phyloP scores from a whole-genome alignment of 768 basidiomycete genomes.

The Mycena galericulata region DNA sequence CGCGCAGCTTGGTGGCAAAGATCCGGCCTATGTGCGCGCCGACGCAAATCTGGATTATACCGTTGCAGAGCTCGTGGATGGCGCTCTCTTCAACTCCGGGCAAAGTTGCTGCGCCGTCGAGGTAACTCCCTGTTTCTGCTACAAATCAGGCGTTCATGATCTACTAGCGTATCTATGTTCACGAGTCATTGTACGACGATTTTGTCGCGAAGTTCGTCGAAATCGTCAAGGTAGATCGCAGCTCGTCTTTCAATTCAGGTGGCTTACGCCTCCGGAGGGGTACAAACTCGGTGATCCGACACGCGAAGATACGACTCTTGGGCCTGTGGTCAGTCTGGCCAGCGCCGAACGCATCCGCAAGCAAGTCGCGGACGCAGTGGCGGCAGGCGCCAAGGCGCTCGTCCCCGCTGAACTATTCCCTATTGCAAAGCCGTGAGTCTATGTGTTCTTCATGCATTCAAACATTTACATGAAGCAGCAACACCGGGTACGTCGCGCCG shows the following conservation, averaged over 20 bases:
- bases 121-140: conserved; percentile 53
- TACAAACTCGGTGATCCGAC: conserved; percentile 93
- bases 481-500: conserved; percentile 89
- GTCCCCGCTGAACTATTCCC: conserved; percentile 77
- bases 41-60: conserved; percentile 91
- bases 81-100: conserved; percentile 96
- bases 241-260: neutral
- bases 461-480: conserved; percentile 53
- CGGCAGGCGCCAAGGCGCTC: conserved; percentile 82
- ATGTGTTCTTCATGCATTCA: neutral
- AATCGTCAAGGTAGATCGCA: conserved; percentile 69
- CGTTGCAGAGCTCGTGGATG: conserved; percentile 90
- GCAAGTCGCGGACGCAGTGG: conserved; percentile 91
- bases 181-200: conserved; percentile 81
- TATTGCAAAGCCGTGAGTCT: conserved; percentile 73
- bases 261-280: conserved; percentile 52
- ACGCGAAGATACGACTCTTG: conserved; percentile 77
- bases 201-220: conserved; percentile 84
- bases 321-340: conserved; percentile 92
- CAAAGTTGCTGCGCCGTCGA: conserved; percentile 97
- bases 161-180: conserved; percentile 90
- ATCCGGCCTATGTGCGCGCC: conserved; percentile 93
- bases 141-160: neutral
- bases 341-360: conserved; percentile 88
- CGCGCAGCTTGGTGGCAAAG: conserved; percentile 91